Evolutionary conservation across 2,329 filamentous ascomycete species (phyloP).

Genomic region (Sporothrix humicola): DNA sequence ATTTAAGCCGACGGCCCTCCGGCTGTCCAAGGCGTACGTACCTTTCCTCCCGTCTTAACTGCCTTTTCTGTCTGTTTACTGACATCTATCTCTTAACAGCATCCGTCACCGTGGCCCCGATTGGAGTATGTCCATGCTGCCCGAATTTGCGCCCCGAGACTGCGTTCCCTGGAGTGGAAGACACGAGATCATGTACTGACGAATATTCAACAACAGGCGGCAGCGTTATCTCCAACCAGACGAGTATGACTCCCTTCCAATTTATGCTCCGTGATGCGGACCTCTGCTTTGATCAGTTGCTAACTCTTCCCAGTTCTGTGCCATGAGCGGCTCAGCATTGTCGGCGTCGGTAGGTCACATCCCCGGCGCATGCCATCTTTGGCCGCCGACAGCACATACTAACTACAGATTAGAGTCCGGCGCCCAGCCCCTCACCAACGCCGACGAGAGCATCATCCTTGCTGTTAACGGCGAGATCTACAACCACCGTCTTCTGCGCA

Average conservation of each 20-base stretch:
- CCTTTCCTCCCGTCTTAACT: slow-evolving; percentile 9
- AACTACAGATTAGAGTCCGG: slow-evolving; percentile 72
- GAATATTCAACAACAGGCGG: slow-evolving; percentile 65
- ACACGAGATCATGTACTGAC: slow-evolving; percentile 8
- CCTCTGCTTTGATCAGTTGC: slow-evolving; percentile 2
- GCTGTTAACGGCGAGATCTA: slow-evolving; percentile 99
- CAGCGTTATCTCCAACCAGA: slow-evolving; percentile 86
- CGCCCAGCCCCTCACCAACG: slow-evolving; percentile 92
- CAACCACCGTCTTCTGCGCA: slow-evolving; percentile 96
- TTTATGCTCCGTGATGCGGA: background rate
- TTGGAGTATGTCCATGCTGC: slow-evolving; percentile 71
- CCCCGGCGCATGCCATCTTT: slow-evolving; percentile 32
- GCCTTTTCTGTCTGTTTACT: slow-evolving; percentile 40
- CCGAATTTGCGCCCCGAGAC: slow-evolving; percentile 48
- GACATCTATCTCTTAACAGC: slow-evolving; percentile 54
- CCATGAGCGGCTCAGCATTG: slow-evolving; percentile 96
- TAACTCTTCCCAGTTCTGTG: slow-evolving; percentile 72
- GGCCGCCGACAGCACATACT: slow-evolving; percentile 38
- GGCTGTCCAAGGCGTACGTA: slow-evolving; percentile 90
- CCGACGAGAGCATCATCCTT: slow-evolving; percentile 84
- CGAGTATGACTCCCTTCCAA: slow-evolving; percentile 66
- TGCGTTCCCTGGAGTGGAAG: slow-evolving; percentile 43
- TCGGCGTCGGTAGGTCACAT: slow-evolving; percentile 79
- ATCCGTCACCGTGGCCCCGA: slow-evolving; percentile 96
- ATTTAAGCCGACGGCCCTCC: slow-evolving; percentile 94